Conservation (phyloP, 495 filamentous ascomycete genomes). For the Schizothecium vesticola region DNA sequence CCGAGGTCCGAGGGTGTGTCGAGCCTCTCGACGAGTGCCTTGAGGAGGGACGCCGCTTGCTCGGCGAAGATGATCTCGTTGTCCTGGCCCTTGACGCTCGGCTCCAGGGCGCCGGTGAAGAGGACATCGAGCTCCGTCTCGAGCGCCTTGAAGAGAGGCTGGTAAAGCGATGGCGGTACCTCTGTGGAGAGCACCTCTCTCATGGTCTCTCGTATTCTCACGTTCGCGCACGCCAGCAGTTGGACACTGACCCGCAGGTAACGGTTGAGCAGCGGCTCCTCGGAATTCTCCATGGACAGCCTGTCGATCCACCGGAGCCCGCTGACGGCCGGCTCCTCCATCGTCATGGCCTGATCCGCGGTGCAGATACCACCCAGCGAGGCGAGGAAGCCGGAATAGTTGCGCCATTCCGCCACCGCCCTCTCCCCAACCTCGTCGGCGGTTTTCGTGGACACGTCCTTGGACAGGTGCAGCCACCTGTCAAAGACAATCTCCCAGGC, state of each 20-base stretch:
- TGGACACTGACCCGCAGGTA: constrained; percentile 59
- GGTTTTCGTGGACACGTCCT: constrained; percentile 48
- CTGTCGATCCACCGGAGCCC: constrained; percentile 60
- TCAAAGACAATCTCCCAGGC: constrained; percentile 61
- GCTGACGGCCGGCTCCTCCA: constrained; percentile 51
- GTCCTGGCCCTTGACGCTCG: constrained; percentile 48
- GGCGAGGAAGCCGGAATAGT: constrained; percentile 60
- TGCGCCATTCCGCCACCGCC: constrained; percentile 57
- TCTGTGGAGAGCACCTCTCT: constrained; percentile 57
- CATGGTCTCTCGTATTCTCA: constrained; percentile 57
- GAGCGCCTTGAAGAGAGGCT: constrained; percentile 54
- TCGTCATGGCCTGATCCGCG: constrained; percentile 48
- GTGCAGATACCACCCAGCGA: constrained; percentile 62
- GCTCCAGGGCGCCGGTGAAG: constrained; percentile 48
- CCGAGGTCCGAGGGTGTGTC: constrained; percentile 54
- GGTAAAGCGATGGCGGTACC: constrained; percentile 52
- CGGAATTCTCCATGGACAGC: constrained; percentile 51
- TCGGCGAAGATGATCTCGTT: constrained; percentile 58
- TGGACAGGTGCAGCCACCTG: constrained; percentile 54
- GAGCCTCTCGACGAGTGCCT: constrained; percentile 55
- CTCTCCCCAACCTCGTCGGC: constrained; percentile 48
- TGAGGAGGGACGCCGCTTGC: constrained; percentile 56
- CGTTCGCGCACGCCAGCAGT: constrained; percentile 55
- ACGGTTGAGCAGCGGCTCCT: constrained; percentile 51
- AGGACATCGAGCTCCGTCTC: constrained; percentile 56